phyloP scores from a whole-genome alignment of 2,329 filamentous ascomycete genomes.

The Cucurbitaria berberidis region DNA sequence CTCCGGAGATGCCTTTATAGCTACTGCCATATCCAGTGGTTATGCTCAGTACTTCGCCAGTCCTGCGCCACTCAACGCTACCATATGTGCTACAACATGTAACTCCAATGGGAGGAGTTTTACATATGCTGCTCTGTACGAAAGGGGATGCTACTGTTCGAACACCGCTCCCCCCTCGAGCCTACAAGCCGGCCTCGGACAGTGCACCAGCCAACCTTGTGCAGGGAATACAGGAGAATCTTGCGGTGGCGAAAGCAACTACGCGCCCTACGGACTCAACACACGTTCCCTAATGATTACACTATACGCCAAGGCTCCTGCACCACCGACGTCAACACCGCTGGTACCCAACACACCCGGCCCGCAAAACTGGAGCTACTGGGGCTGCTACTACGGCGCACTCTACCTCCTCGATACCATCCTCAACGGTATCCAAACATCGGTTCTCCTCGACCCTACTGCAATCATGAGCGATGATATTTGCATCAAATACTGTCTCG shows the following conservation, averaged over 20 bases:
- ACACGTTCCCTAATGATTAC: neutral
- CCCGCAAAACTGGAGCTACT: neutral
- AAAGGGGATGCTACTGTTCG: conserved; percentile 6
- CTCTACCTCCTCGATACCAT: conserved; percentile 12
- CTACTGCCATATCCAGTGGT: neutral
- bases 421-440: neutral
- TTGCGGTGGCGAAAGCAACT: conserved; percentile 8
- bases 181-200: conserved; percentile 1
- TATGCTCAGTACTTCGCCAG: neutral
- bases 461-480: neutral
- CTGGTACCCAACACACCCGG: neutral
- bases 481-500: conserved; percentile 1
- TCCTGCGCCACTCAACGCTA: neutral
- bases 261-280: neutral
- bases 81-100: neutral
- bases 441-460: neutral
- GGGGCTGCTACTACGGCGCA: conserved; percentile 12
- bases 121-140: conserved; percentile 1
- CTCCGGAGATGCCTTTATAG: conserved; percentile 1
- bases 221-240: neutral
- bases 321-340: neutral
- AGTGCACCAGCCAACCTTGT: conserved; percentile 3
- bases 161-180: neutral
- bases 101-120: neutral
- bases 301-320: neutral